phyloP scores from a whole-genome alignment of 805 yeast species.

The Metschnikowia borealis region DNA sequence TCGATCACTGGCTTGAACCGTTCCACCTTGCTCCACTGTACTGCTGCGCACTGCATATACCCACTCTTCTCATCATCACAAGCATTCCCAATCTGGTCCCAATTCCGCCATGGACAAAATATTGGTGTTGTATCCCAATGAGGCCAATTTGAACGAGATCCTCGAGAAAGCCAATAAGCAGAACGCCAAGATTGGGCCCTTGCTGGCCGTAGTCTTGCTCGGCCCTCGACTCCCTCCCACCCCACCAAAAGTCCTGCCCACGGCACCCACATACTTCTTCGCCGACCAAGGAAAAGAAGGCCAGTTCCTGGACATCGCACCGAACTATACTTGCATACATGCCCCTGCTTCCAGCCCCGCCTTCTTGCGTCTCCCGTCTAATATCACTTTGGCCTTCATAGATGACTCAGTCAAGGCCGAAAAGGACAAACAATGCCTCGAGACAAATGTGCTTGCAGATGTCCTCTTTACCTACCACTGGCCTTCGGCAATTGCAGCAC shows the following conservation, averaged over 20 bases:
- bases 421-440: not conserved
- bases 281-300: conserved; percentile 12
- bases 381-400: conserved; percentile 47
- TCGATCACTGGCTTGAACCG: no score
- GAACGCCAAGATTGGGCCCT: conserved; percentile 61
- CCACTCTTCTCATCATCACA: not conserved
- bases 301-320: conserved; percentile 21
- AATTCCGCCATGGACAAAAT: conserved; percentile 23
- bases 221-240: conserved; percentile 29
- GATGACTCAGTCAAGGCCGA: conserved; percentile 21
- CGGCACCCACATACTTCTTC: conserved; percentile 26
- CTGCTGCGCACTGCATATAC: not conserved
- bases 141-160: conserved; percentile 40
- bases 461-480: conserved; percentile 57
- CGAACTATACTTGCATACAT: conserved; percentile 28
- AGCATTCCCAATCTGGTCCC: not conserved
- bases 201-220: conserved; percentile 49
- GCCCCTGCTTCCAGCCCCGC: conserved; percentile 25
- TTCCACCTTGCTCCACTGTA: no score
- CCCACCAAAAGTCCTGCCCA: conserved; percentile 20
- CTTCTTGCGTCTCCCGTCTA: conserved; percentile 36
- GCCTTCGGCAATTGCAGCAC: conserved; percentile 51
- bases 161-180: conserved; percentile 45
- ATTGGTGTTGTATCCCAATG: conserved; percentile 45
- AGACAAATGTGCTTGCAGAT: conserved; percentile 33